Evolutionary conservation across 2,329 filamentous ascomycete genomes (phyloP).

Genomic region (Arthrobotrys sinensis): DNA sequence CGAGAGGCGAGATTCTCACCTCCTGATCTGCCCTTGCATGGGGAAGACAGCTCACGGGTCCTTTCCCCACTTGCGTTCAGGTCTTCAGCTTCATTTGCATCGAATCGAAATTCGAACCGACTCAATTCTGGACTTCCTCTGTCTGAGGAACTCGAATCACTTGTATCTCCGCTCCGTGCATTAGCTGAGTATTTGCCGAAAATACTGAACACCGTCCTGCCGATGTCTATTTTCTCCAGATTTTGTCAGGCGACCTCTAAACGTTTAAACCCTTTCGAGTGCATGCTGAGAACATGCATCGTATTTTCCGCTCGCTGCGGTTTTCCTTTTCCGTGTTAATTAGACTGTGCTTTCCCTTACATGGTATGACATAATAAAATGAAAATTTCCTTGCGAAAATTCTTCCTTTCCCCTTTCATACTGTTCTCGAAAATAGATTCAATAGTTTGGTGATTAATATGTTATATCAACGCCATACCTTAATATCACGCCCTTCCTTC

Average conservation of each 20-base stretch:
- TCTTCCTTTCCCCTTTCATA: conserved; percentile 13
- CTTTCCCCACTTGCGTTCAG: conserved; percentile 35
- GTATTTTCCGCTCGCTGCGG: conserved; percentile 16
- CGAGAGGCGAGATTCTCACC: conserved; percentile 39
- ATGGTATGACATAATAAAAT: conserved; percentile 9
- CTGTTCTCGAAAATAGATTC: conserved; percentile 25
- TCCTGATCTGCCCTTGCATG: conserved; percentile 57
- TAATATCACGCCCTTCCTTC: conserved; percentile 32
- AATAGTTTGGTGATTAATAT: conserved; percentile 8
- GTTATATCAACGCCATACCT: conserved; percentile 22
- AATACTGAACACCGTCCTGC: conserved; percentile 7
- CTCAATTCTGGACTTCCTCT: conserved; percentile 26
- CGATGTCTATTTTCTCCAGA: conserved; percentile 21
- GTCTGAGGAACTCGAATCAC: conserved; percentile 51
- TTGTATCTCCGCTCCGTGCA: conserved; percentile 35
- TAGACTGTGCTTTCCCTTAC: conserved; percentile 24
- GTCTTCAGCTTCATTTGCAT: conserved; percentile 8
- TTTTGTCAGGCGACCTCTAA: conserved; percentile 26
- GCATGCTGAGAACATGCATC: conserved; percentile 16
- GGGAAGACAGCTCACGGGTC: conserved; percentile 13
- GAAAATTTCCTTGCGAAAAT: conserved; percentile 5
- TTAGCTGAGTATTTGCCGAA: conserved; percentile 38
- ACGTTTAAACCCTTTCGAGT: conserved; percentile 27
- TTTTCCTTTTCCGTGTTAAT: conserved; percentile 23
- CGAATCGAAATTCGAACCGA: conserved; percentile 18